Base-by-base conservation (phyloP, 192 early-diverging fungal genomes). In the Paraglomus brasilianum region DNA sequence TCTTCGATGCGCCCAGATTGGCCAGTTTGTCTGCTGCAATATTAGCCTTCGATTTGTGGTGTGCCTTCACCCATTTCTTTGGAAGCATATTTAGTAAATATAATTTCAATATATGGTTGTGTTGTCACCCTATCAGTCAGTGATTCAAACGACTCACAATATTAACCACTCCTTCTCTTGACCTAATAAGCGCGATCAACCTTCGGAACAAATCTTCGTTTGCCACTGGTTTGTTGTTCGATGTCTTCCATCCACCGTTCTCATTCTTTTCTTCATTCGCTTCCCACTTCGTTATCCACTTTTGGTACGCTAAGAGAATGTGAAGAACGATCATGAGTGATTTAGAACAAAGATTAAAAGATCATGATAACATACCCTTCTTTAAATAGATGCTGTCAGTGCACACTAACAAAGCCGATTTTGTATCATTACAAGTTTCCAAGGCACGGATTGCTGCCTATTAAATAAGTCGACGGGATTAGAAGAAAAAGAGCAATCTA, bases 1-100 rank as follows among this genome's bases (percentile, higher is more conserved):
- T 30, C 30, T 30, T 49, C 5, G 75, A 19, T 41, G 91, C 88
- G n/a, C 93, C 95, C 8, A 66, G 45, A 8, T 87, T 87, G 5
- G 95, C 95, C 22, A 97, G 75, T 43, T 42, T 44, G 72, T 95
- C 93, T 0, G 95, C 95, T 61, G 67, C 81, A 69, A 94, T 92
- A 75, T 95, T 97, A 30, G 90, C 93, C 15, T 74, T 56, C 14
- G 82, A 67, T 17, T 93, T 93, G 3, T 64, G 22, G 74, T 97
- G 93, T 2, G 83, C 93, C 13, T 58, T 80, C 17, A 97, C 93
- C 57, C 93, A 82, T 1, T 72, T 70, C 78, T 87, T 76, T 9
- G 17, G 5, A 68, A 21, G 15, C 61, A 71, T 8, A 24, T 41
- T 21, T 77, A 49, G 39, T 39, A 48, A 62, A 62, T 14, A 15